phyloP scores from a whole-genome alignment of 306 rosid genomes.

The Inga oerstediana region DNA sequence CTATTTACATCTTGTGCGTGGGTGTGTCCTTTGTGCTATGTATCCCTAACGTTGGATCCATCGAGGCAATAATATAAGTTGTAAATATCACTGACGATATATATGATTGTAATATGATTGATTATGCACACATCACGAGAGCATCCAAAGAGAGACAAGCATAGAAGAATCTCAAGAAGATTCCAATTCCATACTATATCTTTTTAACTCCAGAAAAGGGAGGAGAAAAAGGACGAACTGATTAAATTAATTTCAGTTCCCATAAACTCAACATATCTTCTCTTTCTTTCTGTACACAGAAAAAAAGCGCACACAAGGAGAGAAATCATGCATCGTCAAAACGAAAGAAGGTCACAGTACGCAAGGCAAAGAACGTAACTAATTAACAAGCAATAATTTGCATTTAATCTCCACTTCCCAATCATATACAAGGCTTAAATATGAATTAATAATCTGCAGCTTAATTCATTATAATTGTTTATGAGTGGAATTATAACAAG shows the following conservation, averaged over 20 bases:
- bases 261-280: background rate
- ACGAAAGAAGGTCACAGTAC: background rate
- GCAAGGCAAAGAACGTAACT: too few relatives aligned
- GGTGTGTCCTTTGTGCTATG: too few relatives aligned
- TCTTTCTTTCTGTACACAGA: background rate
- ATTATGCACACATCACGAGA: background rate
- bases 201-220: background rate
- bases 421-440: constrained; percentile 1
- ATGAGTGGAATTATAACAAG: constrained; percentile 41
- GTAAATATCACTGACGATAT: too few relatives aligned
- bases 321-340: constrained; percentile 7
- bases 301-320: constrained; percentile 1
- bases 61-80: too few relatives aligned
- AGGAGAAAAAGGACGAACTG: background rate
- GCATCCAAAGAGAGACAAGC: background rate
- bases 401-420: constrained; percentile 15
- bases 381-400: too few relatives aligned
- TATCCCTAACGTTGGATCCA: too few relatives aligned
- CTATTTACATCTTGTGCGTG: too few relatives aligned
- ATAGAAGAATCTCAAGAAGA: background rate
- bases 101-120: background rate
- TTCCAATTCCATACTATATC: background rate
- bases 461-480: background rate
- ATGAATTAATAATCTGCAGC: background rate
- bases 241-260: background rate